Conservation (phyloP, 176 grass and related monocot genomes). For the sorghum (Sorghum bicolor) region DNA sequence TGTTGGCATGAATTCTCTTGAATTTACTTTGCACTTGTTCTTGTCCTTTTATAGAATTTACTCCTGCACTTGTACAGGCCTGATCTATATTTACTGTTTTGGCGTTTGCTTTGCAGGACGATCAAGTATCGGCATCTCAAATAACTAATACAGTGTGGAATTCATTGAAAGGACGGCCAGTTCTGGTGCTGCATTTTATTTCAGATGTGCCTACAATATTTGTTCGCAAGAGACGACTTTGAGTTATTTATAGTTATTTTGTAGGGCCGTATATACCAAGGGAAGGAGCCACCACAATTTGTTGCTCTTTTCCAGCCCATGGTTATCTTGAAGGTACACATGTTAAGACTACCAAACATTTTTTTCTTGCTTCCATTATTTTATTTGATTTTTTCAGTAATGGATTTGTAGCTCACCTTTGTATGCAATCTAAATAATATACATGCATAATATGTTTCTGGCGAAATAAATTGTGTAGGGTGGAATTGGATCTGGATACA, state of each 20-base stretch:
- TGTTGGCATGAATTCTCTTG: not conserved
- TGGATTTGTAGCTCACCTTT: not conserved
- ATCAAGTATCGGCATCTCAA: slow-evolving; percentile 56
- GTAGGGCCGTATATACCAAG: slow-evolving; percentile 87
- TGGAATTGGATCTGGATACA: slow-evolving; percentile 76
- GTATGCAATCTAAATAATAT: not conserved
- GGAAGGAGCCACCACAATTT: slow-evolving; percentile 92
- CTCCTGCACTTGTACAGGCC: not conserved
- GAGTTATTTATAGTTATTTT: slow-evolving; percentile 27
- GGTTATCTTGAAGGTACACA: slow-evolving; percentile 85
- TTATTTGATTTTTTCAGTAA: slow-evolving; percentile 10
- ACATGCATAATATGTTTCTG: not conserved
- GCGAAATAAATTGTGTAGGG: slow-evolving; percentile 47
- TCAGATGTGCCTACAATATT: slow-evolving; percentile 26
- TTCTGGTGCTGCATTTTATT: slow-evolving; percentile 58
- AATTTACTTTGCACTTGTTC: not conserved
- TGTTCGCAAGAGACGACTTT: slow-evolving; percentile 27
- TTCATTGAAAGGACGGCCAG: slow-evolving; percentile 88
- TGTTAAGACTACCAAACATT: not conserved
- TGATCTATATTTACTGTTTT: slow-evolving; percentile 19
- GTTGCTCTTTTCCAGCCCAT: slow-evolving; percentile 94
- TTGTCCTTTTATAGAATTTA: not conserved
- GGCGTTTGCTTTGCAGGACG: slow-evolving; percentile 55
- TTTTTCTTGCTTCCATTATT: slow-evolving; percentile 2
- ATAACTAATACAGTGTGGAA: slow-evolving; percentile 76